Evolutionary conservation across 257 asterid genomes (phyloP).

Genomic region (Nicotiana attenuata): DNA sequence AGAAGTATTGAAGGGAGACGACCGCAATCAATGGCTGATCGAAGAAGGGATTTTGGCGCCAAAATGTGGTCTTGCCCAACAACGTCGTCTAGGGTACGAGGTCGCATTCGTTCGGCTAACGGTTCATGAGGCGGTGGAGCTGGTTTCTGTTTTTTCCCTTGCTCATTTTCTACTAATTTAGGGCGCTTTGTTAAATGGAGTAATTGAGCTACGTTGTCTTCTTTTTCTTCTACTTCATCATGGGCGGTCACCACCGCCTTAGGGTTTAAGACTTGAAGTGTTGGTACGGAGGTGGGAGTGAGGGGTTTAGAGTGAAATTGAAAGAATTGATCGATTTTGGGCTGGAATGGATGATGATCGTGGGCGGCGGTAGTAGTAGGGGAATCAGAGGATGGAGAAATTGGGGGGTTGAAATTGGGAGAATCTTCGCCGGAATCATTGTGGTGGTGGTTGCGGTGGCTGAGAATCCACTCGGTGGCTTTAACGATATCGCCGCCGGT

Average conservation of each 20-base stretch:
- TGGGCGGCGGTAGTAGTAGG: conserved; percentile 3
- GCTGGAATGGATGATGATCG: conserved; percentile 31
- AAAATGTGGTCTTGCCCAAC: conserved; percentile 84
- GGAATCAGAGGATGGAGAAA: conserved; percentile 6
- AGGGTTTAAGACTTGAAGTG: background rate
- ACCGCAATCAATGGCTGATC: conserved; percentile 39
- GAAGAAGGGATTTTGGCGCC: conserved; percentile 43
- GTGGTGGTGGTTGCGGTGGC: conserved; percentile 8
- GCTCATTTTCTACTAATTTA: conserved; percentile 12
- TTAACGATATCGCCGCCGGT: conserved; percentile 47
- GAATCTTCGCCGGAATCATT: conserved; percentile 11
- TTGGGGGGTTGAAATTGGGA: conserved; percentile 15
- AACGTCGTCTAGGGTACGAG: conserved; percentile 61
- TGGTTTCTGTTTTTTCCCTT: background rate
- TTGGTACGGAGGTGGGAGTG: conserved; percentile 4
- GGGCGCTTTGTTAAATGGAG: conserved; percentile 36
- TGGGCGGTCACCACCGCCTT: background rate
- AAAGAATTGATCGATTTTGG: conserved; percentile 68
- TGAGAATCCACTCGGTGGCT: conserved; percentile 80
- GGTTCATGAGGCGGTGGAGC: conserved; percentile 41
- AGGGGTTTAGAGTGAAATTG: conserved; percentile 21
- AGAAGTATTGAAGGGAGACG: conserved; percentile 68
- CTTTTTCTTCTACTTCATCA: conserved; percentile 11
- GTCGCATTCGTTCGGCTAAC: conserved; percentile 74
- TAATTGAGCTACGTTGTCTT: conserved; percentile 6